A percentile compares a stretch with the other conserved stretches of the same genome.
phyloP scores from a whole-genome alignment of 495 filamentous ascomycete species.

The Trichoderma erinaceum region DNA sequence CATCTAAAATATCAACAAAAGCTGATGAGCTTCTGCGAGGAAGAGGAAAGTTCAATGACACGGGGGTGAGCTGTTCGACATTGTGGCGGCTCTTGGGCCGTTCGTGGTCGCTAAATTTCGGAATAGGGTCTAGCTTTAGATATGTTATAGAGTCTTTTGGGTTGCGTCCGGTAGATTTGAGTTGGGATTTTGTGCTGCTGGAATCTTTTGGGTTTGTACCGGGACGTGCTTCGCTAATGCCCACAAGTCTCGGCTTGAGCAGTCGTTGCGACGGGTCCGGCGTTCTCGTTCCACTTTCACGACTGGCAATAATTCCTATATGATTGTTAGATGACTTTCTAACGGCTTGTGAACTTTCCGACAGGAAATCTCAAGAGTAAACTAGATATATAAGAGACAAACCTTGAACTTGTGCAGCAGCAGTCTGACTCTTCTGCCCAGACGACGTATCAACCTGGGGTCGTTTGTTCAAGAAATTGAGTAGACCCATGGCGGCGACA shows the following conservation, averaged over 20 bases:
- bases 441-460: background rate
- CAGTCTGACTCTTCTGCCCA: background rate
- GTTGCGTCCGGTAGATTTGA: background rate
- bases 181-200: background rate
- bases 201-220: background rate
- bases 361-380: background rate
- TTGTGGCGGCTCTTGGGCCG: background rate
- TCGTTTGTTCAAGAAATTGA: conserved; percentile 2
- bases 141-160: background rate
- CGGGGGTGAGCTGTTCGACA: background rate
- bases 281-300: conserved; percentile 15
- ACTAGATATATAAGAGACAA: background rate
- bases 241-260: conserved; percentile 13
- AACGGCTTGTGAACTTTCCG: background rate
- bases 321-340: background rate
- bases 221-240: background rate
- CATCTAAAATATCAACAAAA: conserved; percentile 47
- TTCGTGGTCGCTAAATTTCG: background rate
- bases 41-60: conserved; percentile 14
- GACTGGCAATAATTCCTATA: conserved; percentile 16
- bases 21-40: conserved; percentile 2
- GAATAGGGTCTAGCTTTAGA: background rate
- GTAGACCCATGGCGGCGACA: conserved; percentile 1
- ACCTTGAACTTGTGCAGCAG: background rate
- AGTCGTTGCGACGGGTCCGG: conserved; percentile 14